Base-by-base conservation (phyloP, 352 stramenopile genomes). In the Pythium phragmiticola region DNA sequence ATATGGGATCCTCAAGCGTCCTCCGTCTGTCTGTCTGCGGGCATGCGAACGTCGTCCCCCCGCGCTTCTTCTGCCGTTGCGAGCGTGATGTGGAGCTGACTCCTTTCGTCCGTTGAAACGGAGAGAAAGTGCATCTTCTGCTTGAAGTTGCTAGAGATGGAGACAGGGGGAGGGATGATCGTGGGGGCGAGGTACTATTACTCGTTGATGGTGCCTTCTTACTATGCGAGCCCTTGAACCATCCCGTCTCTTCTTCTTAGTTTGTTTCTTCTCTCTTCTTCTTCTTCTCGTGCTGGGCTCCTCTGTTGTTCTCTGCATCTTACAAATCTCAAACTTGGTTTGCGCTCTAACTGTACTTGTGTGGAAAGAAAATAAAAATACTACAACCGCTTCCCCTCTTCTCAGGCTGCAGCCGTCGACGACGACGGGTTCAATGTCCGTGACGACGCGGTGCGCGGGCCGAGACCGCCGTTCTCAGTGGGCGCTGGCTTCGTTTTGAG, bases 401-500 rank as follows among this genome's bases (percentile, higher is more conserved):
- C 23, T 52, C 23, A 54, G 47, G 47, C 28, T 2, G 56, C 56
- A 7, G 46, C 45, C 14, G 46, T 46, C 7, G 57, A 57, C 36
- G 54, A 41, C 16, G 54, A 41, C 39, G 30, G 23, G 21, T 57
- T 33, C 33, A 61, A 34, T 26, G 33, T 39, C 13, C 50, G 50
- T 6, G 60, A 66, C n/a, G 48, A 57, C 21, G 59, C 58, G 2
- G 41, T 65, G 13, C 36, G 45, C 19, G 51, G 16, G n/a, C 36
- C 48, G 14, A 51, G 14, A 21, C 43, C 41, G 34, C 46, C 52
- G 34, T 52, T 52, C 43, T 63, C 56, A 19, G 23, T 41, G n/a
- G 57, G 17, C 16, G 61, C 63, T 8, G 61, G 28, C 36, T 63
- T 62, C 55, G 58, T 65, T 57, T 70, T 70, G 19, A 70, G 30